Percentiles rank a stretch among this genome's conserved stretches.
Evolutionary conservation across 1,284 basidiomycete species (phyloP).

Genomic region (Moesziomyces sp.): DNA sequence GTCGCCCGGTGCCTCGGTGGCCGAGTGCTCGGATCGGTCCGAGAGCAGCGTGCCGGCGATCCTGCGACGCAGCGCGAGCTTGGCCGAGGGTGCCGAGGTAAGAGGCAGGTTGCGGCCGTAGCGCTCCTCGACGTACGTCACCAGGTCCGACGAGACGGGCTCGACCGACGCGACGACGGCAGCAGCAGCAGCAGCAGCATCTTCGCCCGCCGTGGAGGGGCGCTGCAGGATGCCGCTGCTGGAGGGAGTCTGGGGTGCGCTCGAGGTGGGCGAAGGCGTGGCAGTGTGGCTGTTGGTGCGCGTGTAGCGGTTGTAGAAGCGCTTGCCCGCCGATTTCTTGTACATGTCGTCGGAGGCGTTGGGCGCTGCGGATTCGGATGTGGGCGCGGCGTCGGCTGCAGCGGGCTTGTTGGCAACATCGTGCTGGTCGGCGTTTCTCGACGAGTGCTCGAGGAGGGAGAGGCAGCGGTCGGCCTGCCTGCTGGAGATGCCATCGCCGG

Average conservation of each 20-base stretch:
- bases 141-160: constrained; percentile 68
- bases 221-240: constrained; percentile 37
- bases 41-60: constrained; percentile 82
- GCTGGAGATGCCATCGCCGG: constrained; percentile 88
- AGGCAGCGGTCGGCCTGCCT: constrained; percentile 86
- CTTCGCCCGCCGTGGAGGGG: constrained; percentile 17
- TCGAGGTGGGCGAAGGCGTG: constrained; percentile 34
- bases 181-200: constrained; percentile 7
- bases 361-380: neutral
- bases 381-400: neutral
- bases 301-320: constrained; percentile 51
- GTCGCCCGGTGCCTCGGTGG: constrained; percentile 65
- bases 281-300: constrained; percentile 35
- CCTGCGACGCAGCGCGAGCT: constrained; percentile 83
- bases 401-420: constrained; percentile 1
- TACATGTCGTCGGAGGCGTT: constrained; percentile 24
- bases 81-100: constrained; percentile 79
- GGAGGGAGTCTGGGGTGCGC: constrained; percentile 22
- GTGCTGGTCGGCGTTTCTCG: constrained; percentile 23
- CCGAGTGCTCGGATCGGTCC: constrained; percentile 34
- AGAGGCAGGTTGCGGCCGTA: constrained; percentile 92
- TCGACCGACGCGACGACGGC: constrained; percentile 8
- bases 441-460: constrained; percentile 51
- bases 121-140: constrained; percentile 84
- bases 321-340: constrained; percentile 40